Evolutionary conservation across 768 basidiomycete species (phyloP), one percentile per base, ranked within the genome.

Genomic region (Suillus variegatus): DNA sequence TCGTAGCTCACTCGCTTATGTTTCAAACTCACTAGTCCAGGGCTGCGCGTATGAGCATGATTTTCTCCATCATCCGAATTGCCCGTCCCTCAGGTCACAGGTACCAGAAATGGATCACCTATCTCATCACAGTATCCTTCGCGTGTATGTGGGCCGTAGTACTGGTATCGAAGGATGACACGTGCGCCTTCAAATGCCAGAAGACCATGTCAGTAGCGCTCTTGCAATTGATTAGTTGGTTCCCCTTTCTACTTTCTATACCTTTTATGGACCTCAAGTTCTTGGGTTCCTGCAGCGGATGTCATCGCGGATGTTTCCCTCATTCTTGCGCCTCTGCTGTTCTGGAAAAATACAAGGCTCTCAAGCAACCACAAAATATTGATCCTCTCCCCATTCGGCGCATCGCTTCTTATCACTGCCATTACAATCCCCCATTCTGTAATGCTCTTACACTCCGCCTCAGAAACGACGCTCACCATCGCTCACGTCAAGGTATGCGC

Each of bases 11-110:
- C 12, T 36, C 35, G 10, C 35, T 35, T 13, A n/a, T 12, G n/a
- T n/a, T n/a, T 36, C 12, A 6, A 55, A 36, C 12, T 22, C 22
- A 61, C 28, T 40, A 40, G 28, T 28, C 14, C 41, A 63, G 62
- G 62, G 62, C 62, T 41, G 52, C 54, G 20, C 62, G 62, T 32
- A 63, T 63, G 62, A 63, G 62, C 32, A 38, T 63, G 4, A 32
- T 63, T 56, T 63, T 63, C n/a, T 54, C 62, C 13, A n/a, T 63
- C 22, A 43, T 63, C 35, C 62, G 62, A 38, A 4, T 63, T 8
- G 22, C 40, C 54, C 8, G 35, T 1, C 2, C 14, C 10, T 22
- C 49, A 20, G 22, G 9, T 35, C 16, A 1, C 40, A 52, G 14
- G 22, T 35, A 28, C 22, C n/a, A 60, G 6, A n/a, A 13, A 20